Evolutionary conservation across 169 alveolate species (phyloP), one percentile per base, ranked within the genome.

Genomic region (Toxoplasma gondii): DNA sequence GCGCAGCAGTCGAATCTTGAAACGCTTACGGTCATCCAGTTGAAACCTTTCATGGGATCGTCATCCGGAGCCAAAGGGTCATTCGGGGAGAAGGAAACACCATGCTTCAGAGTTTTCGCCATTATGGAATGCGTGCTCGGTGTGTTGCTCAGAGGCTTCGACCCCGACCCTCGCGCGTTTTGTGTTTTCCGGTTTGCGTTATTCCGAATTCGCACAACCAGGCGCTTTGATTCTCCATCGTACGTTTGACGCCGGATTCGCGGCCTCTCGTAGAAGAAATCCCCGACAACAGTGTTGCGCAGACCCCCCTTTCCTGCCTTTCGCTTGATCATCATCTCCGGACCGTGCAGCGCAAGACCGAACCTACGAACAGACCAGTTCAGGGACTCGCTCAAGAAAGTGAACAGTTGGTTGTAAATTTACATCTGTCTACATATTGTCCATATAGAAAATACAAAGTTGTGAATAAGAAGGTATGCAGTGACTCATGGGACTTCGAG

Each of bases 61-160:
- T 82, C 54, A 36, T 82, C 90, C 24, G 90, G 90, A 31, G 90
- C 90, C 43, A 82, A 67, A 82, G 90, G 90, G 41, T 82, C 90
- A 41, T 82, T 36, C 69, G 90, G 90, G 36, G 69, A 10, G 41
- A 64, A 24, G 10, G 90, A 38, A 31, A 19, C 38, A 5, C 69
- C 53, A 39, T 31, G 31, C 64, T 17, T 43, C 43, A 74, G 84
- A 49, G 58, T 49, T 49, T 49, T 49, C 58, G 58, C 44, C 27
- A n/a, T 44, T 22, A 19, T 44, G 44, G 84, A 49, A 41, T 19
- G 44, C 43, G 43, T n/a, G 84, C 45, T n/a, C 45, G 9, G 84
- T n/a, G 17, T 16, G 5, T 19, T 31, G n/a, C 74, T 27, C n/a
- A 19, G 74, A 31, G 5, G 29, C 1, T 31, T 31, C 74, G n/a